A percentile compares a stretch with the other conserved stretches of the same genome.
Conservation (phyloP, 2,329 filamentous ascomycete genomes). For the Diaporthe sp. region DNA sequence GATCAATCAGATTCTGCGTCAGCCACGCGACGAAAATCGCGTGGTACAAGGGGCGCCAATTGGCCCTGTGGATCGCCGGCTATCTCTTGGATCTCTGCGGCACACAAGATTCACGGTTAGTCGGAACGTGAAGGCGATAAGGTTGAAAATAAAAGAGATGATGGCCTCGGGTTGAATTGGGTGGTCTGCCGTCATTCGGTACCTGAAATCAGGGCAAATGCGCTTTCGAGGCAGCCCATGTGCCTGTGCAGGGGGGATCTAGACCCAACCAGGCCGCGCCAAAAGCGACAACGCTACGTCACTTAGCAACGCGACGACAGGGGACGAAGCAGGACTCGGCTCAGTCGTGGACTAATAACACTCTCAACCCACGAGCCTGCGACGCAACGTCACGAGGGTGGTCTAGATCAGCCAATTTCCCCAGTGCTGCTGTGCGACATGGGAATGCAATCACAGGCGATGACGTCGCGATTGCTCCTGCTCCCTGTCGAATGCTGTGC, state of each 20-base stretch:
- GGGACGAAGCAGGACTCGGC: conserved; percentile 31
- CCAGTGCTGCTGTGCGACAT: conserved; percentile 2
- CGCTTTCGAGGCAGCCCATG: not conserved
- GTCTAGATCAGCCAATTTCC: conserved; percentile 25
- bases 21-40: not conserved
- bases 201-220: conserved; percentile 34
- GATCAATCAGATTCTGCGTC: not conserved
- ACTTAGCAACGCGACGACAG: conserved; percentile 27
- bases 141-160: not conserved
- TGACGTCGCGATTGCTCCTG: conserved; percentile 15
- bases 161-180: not conserved
- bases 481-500: conserved; percentile 14
- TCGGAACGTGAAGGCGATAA: not conserved
- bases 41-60: not conserved
- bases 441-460: not conserved
- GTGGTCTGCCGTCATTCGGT: conserved; percentile 29
- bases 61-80: not conserved
- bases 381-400: conserved; percentile 33
- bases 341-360: conserved; percentile 14
- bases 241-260: not conserved
- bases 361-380: not conserved
- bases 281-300: conserved; percentile 33
- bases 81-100: conserved; percentile 11
- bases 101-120: not conserved
- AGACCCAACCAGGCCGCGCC: conserved; percentile 18